phyloP scores from a whole-genome alignment of 768 basidiomycete genomes.

The Mycena chlorophos region DNA sequence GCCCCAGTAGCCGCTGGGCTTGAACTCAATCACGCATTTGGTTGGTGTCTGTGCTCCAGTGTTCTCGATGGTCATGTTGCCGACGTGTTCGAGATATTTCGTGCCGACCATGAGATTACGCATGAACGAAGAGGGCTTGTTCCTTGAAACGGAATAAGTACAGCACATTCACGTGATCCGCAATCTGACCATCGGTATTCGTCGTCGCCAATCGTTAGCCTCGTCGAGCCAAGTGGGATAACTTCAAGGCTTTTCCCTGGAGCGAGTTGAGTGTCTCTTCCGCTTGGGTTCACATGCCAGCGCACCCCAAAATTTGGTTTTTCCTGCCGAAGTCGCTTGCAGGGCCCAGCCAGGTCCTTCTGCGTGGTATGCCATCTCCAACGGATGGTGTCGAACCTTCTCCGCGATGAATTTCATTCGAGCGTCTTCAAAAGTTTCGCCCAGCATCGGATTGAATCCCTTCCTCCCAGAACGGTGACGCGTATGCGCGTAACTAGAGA shows the following conservation, averaged over 20 bases:
- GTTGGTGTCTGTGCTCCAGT: slow-evolving; percentile 40
- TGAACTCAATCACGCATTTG: slow-evolving; percentile 78
- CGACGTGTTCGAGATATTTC: slow-evolving; percentile 86
- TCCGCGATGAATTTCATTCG: slow-evolving; percentile 84
- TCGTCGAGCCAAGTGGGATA: slow-evolving; percentile 73
- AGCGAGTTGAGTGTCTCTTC: slow-evolving; percentile 20
- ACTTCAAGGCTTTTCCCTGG: slow-evolving; percentile 88
- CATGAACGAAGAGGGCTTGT: slow-evolving; percentile 85
- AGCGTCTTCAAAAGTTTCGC: slow-evolving; percentile 82
- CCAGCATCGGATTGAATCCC: slow-evolving; percentile 88
- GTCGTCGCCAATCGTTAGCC: slow-evolving; percentile 66
- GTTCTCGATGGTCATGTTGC: slow-evolving; percentile 76
- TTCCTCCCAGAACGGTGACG: slow-evolving; percentile 80
- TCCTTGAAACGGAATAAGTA: slow-evolving; percentile 47
- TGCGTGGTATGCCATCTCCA: slow-evolving; percentile 84
- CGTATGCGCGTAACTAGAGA: slow-evolving; percentile 83
- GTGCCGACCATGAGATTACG: slow-evolving; percentile 88
- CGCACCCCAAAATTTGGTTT: slow-evolving; percentile 89
- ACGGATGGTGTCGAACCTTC: slow-evolving; percentile 84
- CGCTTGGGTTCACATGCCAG: slow-evolving; percentile 21
- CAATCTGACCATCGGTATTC: slow-evolving; percentile 65
- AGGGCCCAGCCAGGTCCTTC: slow-evolving; percentile 78
- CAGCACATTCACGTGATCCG: neutral
- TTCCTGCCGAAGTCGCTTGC: slow-evolving; percentile 74
- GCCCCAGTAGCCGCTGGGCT: slow-evolving; percentile 83